phyloP scores from a whole-genome alignment of 164 flowering plant species.

The Magnolia kwangsiensis region DNA sequence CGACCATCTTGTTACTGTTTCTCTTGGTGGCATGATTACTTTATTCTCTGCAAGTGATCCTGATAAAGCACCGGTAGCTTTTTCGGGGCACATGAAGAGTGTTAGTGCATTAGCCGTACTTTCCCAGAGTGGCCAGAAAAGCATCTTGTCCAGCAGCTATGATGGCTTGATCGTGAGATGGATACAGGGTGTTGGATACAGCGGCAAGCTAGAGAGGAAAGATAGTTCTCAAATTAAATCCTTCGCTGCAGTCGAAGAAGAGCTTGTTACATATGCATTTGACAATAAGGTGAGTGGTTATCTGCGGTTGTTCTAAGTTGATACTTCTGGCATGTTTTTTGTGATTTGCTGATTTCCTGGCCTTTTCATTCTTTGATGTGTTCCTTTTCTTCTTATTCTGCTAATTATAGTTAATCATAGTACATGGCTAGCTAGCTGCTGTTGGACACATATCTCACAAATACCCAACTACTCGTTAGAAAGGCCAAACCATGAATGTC shows the following conservation, averaged over 20 bases:
- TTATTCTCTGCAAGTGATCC: constrained; percentile 80
- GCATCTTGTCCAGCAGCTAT: constrained; percentile 79
- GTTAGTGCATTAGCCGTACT: constrained; percentile 58
- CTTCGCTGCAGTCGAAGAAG: constrained; percentile 68
- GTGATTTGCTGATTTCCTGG: neutral
- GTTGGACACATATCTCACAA: neutral
- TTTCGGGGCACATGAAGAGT: constrained; percentile 94
- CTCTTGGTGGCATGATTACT: constrained; percentile 85
- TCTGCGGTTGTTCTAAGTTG: neutral
- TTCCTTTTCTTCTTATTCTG: neutral
- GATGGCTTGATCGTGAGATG: constrained; percentile 90
- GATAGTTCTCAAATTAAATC: constrained; percentile 82
- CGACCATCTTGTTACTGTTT: constrained; percentile 77
- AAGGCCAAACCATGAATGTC: neutral
- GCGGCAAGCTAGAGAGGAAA: constrained; percentile 75
- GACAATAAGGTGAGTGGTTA: constrained; percentile 73
- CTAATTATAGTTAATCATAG: neutral
- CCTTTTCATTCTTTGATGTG: neutral
- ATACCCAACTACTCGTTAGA: neutral
- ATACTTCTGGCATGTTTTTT: neutral
- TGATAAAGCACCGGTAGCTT: constrained; percentile 55
- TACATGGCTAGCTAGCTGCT: neutral
- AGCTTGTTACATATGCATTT: constrained; percentile 74
- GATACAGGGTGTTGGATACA: constrained; percentile 78
- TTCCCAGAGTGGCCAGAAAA: constrained; percentile 40